Evolutionary conservation across 176 grass and related monocot genomes (phyloP), one percentile per base, ranked within the genome.

Genomic region (Neostapfia colusana): DNA sequence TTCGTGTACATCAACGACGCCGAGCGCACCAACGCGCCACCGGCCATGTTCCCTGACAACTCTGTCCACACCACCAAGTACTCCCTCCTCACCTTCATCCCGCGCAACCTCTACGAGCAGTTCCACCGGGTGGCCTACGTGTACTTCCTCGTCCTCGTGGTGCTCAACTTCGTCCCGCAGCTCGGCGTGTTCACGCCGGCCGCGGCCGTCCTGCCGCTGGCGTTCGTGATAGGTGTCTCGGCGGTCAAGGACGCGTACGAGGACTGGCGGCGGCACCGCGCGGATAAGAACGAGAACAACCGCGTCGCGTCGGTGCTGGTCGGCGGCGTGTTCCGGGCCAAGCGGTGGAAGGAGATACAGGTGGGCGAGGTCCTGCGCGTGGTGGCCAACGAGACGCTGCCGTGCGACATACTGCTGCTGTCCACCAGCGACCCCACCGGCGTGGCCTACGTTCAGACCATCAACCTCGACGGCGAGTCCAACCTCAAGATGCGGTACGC

Each of bases 391-490:
- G 89, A 99, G 82, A 92, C 91, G 13, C 20, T 99, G 9, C 91
- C 95, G 1, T 99, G 95, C 72, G 95, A 99, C 89, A 99, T 95
- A 85, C 91, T 99, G 46, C 79, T 99, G 2, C 81, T 99, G 59
- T 76, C 89, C 61, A 99, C 91, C 6, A 92, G 95, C 82, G 95
- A 99, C 69, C 91, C 92, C 3, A 92, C 95, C 15, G 91, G 95
- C 65, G 89, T 99, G 0, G 87, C 89, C 8, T 99, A 95, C 75
- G 78, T 99, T 21, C 95, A 99, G 84, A 99, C 95, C 58, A 95
- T 92, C 80, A 99, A 99, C 81, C 91, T 99, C 13, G 95, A 99
- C 65, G 95, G 95, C 41, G 95, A 99, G 85, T 99, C 95, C 63
- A 99, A 99, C 55, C 89, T 99, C 70, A 99, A 99, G 82, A 95